Evolutionary conservation across 73 alveolate species (phyloP).

Genomic region (Diophrys appendiculata): DNA sequence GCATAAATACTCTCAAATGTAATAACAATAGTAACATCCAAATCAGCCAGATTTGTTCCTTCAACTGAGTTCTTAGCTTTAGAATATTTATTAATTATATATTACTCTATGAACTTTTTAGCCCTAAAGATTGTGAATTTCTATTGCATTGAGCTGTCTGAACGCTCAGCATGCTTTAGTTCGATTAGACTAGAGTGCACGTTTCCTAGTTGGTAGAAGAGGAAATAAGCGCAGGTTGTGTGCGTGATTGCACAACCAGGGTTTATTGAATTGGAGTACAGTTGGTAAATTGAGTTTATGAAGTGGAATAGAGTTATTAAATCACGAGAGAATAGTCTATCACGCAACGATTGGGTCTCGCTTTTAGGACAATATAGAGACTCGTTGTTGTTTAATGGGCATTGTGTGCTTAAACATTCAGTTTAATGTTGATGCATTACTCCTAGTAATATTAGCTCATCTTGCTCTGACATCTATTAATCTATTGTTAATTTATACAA

Average conservation of each 20-base stretch:
- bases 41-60: conserved; percentile 17
- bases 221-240: conserved; percentile 33
- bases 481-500: not conserved
- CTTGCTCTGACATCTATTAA: conserved; percentile 7
- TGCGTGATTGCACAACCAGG: conserved; percentile 42
- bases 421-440: conserved; percentile 29
- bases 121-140: conserved; percentile 23
- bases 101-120: conserved; percentile 29
- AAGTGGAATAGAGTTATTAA: conserved; percentile 34
- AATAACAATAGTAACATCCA: conserved; percentile 52
- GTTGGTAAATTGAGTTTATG: conserved; percentile 24
- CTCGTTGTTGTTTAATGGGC: conserved; percentile 35
- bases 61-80: not conserved
- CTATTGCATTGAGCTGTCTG: conserved; percentile 20
- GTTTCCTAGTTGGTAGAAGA: conserved; percentile 51
- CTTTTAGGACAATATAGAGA: conserved; percentile 20
- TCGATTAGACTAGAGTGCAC: conserved; percentile 39
- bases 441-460: conserved; percentile 27
- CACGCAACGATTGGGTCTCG: conserved; percentile 22
- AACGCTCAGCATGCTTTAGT: conserved; percentile 26
- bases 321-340: conserved; percentile 31
- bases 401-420: conserved; percentile 27
- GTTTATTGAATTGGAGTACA: conserved; percentile 20
- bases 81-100: conserved; percentile 16
- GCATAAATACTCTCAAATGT: conserved; percentile 36